These are phyloP conservation scores for Sanghuangporus sanghuang DNA, from an alignment of 1,284 basidiomycete genomes.

Conservation along the genomic window DNA sequence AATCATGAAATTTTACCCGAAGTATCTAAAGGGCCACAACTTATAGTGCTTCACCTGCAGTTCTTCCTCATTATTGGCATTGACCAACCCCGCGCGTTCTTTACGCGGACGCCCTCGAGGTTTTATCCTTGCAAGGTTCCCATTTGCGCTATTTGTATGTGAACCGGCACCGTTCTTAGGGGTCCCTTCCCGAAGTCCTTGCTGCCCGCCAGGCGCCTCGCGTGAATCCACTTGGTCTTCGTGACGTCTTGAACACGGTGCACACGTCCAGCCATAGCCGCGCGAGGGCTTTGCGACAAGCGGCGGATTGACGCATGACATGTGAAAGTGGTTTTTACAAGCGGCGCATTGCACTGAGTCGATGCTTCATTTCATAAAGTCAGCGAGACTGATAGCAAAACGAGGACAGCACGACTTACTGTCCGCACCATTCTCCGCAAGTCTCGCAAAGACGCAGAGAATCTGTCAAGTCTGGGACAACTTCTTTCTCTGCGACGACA, in stretches of 20 bases:
- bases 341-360: conserved; percentile 93
- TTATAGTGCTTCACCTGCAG: conserved; percentile 78
- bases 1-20: conserved; percentile 56
- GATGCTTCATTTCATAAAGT: conserved; percentile 41
- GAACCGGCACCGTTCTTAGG: neutral
- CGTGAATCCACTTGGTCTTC: conserved; percentile 75
- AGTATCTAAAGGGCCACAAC: conserved; percentile 96
- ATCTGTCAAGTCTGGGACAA: conserved; percentile 88
- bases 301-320: conserved; percentile 90
- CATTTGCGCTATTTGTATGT: neutral
- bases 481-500: conserved; percentile 90
- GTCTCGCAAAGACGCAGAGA: conserved; percentile 79
- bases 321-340: conserved; percentile 94
- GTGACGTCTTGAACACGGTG: conserved; percentile 83
- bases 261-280: conserved; percentile 98
- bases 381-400: conserved; percentile 9
- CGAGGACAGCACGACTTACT: conserved; percentile 44
- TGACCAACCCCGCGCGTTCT: conserved; percentile 39
- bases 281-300: conserved; percentile 93
- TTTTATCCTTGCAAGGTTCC: neutral
- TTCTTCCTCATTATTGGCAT: conserved; percentile 72
- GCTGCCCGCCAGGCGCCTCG: neutral
- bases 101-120: conserved; percentile 66
- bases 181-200: conserved; percentile 2
- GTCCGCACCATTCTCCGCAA: conserved; percentile 85